phyloP scores from a whole-genome alignment of 192 early-diverging fungal genomes.

The Entomortierella chlamydospora region DNA sequence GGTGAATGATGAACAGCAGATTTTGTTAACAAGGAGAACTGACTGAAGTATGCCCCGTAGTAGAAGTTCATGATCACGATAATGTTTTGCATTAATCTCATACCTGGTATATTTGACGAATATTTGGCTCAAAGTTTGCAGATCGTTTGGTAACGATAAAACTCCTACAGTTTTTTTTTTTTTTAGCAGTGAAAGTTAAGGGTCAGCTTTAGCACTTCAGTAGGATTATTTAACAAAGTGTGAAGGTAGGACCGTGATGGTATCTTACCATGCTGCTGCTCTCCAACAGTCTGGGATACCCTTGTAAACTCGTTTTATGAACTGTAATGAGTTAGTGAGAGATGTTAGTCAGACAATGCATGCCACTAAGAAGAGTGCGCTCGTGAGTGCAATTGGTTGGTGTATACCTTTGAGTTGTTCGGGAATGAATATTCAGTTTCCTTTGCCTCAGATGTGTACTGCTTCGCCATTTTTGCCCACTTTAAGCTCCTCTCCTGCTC shows the following conservation, averaged over 20 bases:
- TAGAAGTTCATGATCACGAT: no score
- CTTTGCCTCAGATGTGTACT: conserved; percentile 18
- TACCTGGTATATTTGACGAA: conserved; percentile 50
- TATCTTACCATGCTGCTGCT: conserved; percentile 62
- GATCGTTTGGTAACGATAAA: conserved; percentile 35
- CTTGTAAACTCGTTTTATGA: conserved; percentile 63
- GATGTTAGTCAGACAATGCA: neutral
- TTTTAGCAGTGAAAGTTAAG: neutral
- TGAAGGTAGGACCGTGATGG: neutral
- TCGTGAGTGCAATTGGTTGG: neutral
- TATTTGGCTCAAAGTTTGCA: conserved; percentile 29
- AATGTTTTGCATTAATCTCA: no score
- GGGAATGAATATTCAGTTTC: conserved; percentile 45
- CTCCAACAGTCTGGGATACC: conserved; percentile 71
- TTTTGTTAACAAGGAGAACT: no score
- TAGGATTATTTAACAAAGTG: no score
- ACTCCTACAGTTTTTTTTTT: conserved; percentile 24
- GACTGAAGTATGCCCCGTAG: no score
- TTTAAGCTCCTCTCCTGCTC: conserved; percentile 30
- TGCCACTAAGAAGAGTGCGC: neutral
- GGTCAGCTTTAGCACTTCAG: no score
- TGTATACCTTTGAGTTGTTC: conserved; percentile 27
- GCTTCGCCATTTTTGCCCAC: conserved; percentile 30
- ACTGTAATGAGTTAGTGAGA: conserved; percentile 28
- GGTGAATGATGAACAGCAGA: neutral